Evolutionary conservation across 2,329 filamentous ascomycete species (phyloP).

Genomic region (Cordyceps militaris): DNA sequence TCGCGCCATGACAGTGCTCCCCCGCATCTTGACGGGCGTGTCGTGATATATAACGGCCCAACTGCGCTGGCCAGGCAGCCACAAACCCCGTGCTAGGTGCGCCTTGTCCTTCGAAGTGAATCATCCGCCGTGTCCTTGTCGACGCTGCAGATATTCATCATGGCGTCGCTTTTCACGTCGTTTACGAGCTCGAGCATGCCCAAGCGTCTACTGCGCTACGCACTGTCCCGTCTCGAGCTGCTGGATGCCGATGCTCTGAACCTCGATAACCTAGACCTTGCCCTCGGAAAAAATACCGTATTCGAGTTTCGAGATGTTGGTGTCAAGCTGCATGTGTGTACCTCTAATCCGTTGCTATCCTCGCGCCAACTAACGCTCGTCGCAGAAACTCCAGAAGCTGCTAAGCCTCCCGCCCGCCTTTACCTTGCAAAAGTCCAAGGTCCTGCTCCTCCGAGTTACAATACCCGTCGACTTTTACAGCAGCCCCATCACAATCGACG

Average conservation of each 20-base stretch:
- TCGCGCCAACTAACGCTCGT: constrained; percentile 16
- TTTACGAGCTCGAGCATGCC: constrained; percentile 67
- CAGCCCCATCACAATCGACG: constrained; percentile 73
- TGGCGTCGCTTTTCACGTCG: constrained; percentile 66
- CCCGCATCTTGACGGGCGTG: constrained; percentile 12
- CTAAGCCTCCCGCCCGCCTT: constrained; percentile 68
- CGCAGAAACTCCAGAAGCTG: constrained; percentile 69
- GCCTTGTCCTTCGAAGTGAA: background rate
- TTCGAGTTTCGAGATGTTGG: constrained; percentile 85
- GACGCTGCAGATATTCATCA: constrained; percentile 29
- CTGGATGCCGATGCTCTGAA: constrained; percentile 84
- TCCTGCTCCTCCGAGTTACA: constrained; percentile 70
- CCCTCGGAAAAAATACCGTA: constrained; percentile 71
- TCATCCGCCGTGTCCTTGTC: background rate
- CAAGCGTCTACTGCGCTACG: constrained; percentile 83
- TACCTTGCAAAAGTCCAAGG: constrained; percentile 64
- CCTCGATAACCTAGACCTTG: constrained; percentile 77
- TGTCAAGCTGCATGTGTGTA: constrained; percentile 64
- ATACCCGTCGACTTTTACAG: constrained; percentile 84
- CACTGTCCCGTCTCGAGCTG: constrained; percentile 72
- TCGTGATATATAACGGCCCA: constrained; percentile 2
- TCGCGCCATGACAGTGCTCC: constrained; percentile 6
- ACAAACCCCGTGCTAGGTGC: background rate
- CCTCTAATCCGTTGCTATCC: background rate
- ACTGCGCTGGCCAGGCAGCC: background rate